Evolutionary conservation across 768 basidiomycete genomes (phyloP), one percentile per base, ranked within the genome.

Genomic region (Tricholomella constricta): DNA sequence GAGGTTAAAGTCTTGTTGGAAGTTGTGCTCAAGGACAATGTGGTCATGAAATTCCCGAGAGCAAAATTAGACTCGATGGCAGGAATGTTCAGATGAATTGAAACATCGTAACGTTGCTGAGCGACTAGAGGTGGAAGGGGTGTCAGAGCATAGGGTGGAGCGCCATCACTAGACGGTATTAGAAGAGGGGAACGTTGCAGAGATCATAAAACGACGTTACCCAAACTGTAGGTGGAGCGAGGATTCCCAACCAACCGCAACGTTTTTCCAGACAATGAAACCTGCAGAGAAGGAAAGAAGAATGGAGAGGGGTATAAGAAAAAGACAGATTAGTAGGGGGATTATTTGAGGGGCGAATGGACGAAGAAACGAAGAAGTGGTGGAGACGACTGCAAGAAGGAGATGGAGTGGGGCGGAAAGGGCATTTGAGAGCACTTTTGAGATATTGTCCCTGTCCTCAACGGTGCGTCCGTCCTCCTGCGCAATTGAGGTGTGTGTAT

Each of bases 21-120:
- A 25, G 74, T 59, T 0, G 85, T 84, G 2, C 72, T 74, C 23
- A 94, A 69, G 1, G 78, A 83, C 31, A 93, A 65, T 38, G 75
- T 79, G 4, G 83, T 73, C 91, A 94, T 94, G 68, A 93, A 94
- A 66, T 94, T 94, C 36, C 91, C 91, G 2, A 94, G 81, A 4
- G 75, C 84, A 60, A 81, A 73, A 69, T 91, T 93, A 19, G 84
- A 68, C 53, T 85, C 82, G 15, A 79, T 79, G 3, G 81, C 74
- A 10, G 91, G 91, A 6, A 93, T 73, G 25, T 72, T 67, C 14
- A 94, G 72, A 48, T 82, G 79, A 14, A 93, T 69, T 38, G 83
- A 84, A 45, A 94, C 73, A 57, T 91, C 84, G 51, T 93, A 94
- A n/a, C 81, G 80, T 56, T 92, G 91, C 32, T 77, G 71, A 15